phyloP scores from a whole-genome alignment of 331 rosid species.

The Arachis monticola region DNA sequence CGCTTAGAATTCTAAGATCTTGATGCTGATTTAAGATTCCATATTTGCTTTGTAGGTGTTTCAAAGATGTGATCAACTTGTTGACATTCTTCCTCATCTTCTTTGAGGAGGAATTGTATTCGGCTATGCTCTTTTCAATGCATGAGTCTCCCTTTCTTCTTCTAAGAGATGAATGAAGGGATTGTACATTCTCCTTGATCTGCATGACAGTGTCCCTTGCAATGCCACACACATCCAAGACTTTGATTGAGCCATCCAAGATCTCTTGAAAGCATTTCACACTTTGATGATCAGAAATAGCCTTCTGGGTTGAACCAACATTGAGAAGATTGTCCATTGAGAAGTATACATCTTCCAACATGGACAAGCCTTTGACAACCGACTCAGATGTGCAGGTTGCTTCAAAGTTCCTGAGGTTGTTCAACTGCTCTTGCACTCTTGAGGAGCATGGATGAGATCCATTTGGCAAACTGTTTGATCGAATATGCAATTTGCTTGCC shows the following conservation, averaged over 20 bases:
- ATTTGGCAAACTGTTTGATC: conserved; percentile 73
- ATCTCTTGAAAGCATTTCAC: conserved; percentile 55
- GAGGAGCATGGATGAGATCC: conserved; percentile 64
- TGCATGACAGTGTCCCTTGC: conserved; percentile 57
- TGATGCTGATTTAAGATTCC: conserved; percentile 43
- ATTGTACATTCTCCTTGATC: conserved; percentile 57
- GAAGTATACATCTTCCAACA: conserved; percentile 55
- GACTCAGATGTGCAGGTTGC: conserved; percentile 51
- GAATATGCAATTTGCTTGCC: conserved; percentile 52
- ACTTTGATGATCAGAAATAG: conserved; percentile 46
- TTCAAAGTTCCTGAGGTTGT: conserved; percentile 52
- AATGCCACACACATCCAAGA: conserved; percentile 66
- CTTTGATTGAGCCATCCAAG: conserved; percentile 61
- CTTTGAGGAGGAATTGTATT: conserved; percentile 54
- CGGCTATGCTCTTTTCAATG: conserved; percentile 47
- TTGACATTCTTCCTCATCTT: conserved; percentile 61
- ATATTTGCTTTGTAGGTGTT: conserved; percentile 51
- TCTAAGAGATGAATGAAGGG: conserved; percentile 68
- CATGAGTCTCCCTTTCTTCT: conserved; percentile 65
- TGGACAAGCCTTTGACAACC: conserved; percentile 37
- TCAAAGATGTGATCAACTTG: conserved; percentile 50
- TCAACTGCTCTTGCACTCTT: conserved; percentile 56
- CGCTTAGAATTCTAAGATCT: conserved; percentile 52
- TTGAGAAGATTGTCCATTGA: conserved; percentile 61
- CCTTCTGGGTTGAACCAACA: conserved; percentile 59